Conservation (phyloP, 805 yeast species). For the Maudiozyma turicensis region DNA sequence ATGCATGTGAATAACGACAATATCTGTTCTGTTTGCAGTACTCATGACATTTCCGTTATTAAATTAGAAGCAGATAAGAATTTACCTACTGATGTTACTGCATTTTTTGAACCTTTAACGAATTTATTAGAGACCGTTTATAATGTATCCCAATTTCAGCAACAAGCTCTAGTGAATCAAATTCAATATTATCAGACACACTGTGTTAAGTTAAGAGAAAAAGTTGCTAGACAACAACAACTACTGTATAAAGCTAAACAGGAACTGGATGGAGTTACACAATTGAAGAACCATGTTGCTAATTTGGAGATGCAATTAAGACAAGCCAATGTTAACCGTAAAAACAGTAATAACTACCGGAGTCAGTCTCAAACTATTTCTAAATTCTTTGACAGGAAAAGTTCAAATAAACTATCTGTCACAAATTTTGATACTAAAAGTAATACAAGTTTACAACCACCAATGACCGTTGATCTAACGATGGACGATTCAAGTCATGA, state of each 20-base stretch:
- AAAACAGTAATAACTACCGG: too few relatives aligned
- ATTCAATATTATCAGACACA: slow-evolving; percentile 19
- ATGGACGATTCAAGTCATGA: slow-evolving; percentile 6
- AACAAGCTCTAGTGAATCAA: slow-evolving; percentile 16
- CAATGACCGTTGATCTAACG: slow-evolving; percentile 22
- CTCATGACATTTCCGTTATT: slow-evolving; percentile 15
- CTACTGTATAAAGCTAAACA: slow-evolving; percentile 19
- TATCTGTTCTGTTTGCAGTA: slow-evolving; percentile 16
- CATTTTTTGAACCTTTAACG: slow-evolving; percentile 23
- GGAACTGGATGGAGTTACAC: slow-evolving; percentile 20
- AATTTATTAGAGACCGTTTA: slow-evolving; percentile 18
- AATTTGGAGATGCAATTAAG: slow-evolving; percentile 3
- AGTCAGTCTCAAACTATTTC: not conserved
- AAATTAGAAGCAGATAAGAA: slow-evolving; percentile 11
- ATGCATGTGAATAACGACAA: slow-evolving; percentile 16
- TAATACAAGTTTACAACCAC: slow-evolving; percentile 5
- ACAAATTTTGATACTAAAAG: too few relatives aligned
- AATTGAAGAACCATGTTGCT: slow-evolving; percentile 10
- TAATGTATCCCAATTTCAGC: slow-evolving; percentile 24
- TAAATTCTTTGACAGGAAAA: not conserved
- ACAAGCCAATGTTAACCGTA: not conserved
- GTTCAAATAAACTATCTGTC: too few relatives aligned
- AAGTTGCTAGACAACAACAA: slow-evolving; percentile 22
- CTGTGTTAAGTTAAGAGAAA: slow-evolving; percentile 17
- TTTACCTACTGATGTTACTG: slow-evolving; percentile 17